Percentiles rank a stretch among this genome's conserved stretches.
Conservation (phyloP, 768 basidiomycete species). For the Boletus rex-veris region DNA sequence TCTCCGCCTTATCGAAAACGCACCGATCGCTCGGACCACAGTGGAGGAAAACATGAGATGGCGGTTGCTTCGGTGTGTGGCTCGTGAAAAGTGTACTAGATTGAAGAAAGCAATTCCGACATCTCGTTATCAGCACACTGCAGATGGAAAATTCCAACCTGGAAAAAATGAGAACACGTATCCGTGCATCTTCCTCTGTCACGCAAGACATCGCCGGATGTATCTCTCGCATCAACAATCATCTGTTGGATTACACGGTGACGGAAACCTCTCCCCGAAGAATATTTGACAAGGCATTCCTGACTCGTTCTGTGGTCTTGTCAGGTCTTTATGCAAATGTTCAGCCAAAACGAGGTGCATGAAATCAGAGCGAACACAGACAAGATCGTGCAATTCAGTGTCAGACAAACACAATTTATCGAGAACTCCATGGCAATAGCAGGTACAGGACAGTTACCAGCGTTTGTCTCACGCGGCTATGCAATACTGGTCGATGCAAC, state of each 20-base stretch:
- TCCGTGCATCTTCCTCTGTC: not conserved
- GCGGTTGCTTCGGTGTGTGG: not conserved
- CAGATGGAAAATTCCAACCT: not conserved
- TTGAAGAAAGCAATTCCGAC: too few species aligned
- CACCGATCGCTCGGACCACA: not conserved
- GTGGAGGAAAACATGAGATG: not conserved
- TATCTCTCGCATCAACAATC: not conserved
- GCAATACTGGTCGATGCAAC: not conserved
- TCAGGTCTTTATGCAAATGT: not conserved
- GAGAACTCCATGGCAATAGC: not conserved
- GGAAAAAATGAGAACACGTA: not conserved
- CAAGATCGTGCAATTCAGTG: not conserved
- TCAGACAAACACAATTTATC: not conserved
- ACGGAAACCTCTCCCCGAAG: not conserved
- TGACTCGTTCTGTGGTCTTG: not conserved
- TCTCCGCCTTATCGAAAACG: not conserved
- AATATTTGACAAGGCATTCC: not conserved
- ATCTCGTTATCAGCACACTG: too few species aligned
- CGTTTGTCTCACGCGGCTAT: not conserved
- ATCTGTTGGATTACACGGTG: conserved; percentile 9
- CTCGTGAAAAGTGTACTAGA: not conserved
- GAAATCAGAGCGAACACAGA: not conserved
- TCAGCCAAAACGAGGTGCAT: not conserved
- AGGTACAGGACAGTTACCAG: not conserved
- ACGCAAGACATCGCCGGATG: not conserved